These are phyloP conservation scores for Trichoderma sp. DNA, from an alignment of 2,329 filamentous ascomycete genomes.

Conservation along the genomic window DNA sequence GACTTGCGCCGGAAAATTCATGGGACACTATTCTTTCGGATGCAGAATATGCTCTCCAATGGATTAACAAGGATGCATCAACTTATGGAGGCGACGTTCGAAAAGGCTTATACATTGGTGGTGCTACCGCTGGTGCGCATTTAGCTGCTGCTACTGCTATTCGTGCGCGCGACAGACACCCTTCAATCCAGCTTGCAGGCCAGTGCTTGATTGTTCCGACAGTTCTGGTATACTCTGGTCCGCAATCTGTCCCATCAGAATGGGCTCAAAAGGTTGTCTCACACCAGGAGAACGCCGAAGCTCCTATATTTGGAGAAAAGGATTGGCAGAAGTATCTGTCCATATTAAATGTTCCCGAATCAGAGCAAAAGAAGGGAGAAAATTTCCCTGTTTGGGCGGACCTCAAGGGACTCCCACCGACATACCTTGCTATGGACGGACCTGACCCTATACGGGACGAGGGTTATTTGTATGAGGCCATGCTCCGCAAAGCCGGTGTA, in stretches of 20 bases:
- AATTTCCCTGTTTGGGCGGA: too few relatives aligned
- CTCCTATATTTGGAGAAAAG: neutral
- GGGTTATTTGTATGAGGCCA: neutral
- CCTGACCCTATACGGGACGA: neutral
- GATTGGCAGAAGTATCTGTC: neutral
- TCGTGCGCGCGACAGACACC: neutral
- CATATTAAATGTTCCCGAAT: too few relatives aligned
- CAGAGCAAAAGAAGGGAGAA: too few relatives aligned
- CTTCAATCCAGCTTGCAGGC: neutral
- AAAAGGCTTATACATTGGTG: neutral
- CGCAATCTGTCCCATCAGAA: neutral
- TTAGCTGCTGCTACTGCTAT: neutral
- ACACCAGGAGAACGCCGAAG: neutral
- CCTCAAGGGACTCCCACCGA: neutral
- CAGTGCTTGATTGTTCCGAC: neutral
- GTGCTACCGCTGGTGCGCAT: neutral
- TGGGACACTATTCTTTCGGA: too few relatives aligned
- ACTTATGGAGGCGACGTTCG: neutral
- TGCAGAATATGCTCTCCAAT: too few relatives aligned
- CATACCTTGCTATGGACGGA: neutral
- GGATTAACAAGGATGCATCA: too few relatives aligned
- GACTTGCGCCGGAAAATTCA: too few relatives aligned
- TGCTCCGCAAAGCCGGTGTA: neutral
- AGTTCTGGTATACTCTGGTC: neutral
- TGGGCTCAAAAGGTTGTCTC: neutral